A percentile compares a stretch with the other conserved stretches of the same genome.
Conservation (phyloP, 495 filamentous ascomycete genomes). For the Neurospora tetraspora region DNA sequence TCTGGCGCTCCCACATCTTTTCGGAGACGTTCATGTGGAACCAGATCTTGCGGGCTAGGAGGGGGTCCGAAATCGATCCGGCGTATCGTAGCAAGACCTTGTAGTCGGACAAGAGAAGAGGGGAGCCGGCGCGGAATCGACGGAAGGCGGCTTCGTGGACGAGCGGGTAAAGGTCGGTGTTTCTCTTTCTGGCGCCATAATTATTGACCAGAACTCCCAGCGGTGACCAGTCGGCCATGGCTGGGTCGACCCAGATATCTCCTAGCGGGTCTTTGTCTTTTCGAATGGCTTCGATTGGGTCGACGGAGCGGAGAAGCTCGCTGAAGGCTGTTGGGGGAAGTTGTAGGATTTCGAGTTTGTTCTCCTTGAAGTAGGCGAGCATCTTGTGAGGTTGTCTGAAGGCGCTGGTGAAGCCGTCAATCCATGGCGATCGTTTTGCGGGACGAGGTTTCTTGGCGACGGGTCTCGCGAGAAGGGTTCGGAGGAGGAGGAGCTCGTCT, state of each 20-base stretch:
- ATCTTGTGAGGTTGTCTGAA: not conserved
- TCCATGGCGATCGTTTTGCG: not conserved
- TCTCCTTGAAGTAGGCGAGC: constrained; percentile 4
- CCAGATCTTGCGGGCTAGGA: constrained; percentile 14
- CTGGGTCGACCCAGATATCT: constrained; percentile 11
- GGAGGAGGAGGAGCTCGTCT: not conserved
- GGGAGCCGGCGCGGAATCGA: constrained; percentile 13
- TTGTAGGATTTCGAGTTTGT: not conserved
- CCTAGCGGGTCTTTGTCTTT: constrained; percentile 16
- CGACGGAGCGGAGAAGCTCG: constrained; percentile 26
- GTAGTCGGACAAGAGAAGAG: constrained; percentile 21
- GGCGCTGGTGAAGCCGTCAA: not conserved
- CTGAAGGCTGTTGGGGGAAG: constrained; percentile 27
- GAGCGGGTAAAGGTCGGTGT: constrained; percentile 12
- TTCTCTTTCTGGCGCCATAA: constrained; percentile 22
- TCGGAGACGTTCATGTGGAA: not conserved
- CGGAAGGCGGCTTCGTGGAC: constrained; percentile 12
- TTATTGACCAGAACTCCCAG: constrained; percentile 18
- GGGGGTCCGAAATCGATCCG: constrained; percentile 22
- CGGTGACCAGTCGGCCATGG: constrained; percentile 16
- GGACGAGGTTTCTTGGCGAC: not conserved
- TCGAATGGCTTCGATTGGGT: constrained; percentile 18
- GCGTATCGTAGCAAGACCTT: constrained; percentile 23
- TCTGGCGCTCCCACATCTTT: constrained; percentile 8
- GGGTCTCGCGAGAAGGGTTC: not conserved